Evolutionary conservation across 306 rosid species (phyloP), one percentile per base, ranked within the genome.

Genomic region (Quercus glauca): DNA sequence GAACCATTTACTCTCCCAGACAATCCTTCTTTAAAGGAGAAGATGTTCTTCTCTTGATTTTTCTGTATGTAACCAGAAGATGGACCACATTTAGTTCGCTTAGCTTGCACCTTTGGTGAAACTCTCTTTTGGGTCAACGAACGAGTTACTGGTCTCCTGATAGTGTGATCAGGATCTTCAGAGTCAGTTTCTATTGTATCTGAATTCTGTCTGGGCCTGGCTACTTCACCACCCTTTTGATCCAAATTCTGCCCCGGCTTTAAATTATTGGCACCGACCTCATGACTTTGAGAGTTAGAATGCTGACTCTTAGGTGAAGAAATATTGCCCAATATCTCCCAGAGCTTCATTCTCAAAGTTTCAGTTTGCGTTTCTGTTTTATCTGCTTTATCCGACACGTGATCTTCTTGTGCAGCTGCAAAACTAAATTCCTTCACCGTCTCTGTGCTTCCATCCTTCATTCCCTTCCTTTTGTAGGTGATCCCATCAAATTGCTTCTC

Each of bases 111-210:
- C 75, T 82, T 83, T 55, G 86, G 80, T 59, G 86, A 78, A 20
- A 73, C 86, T 84, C 79, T 91, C 88, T 86, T 91, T 77, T 82
- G 85, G 73, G 84, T 79, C 81, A 73, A 76, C 28, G 96, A 88
- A 77, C 87, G 89, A 80, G 97, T 88, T 77, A 84, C 84, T 58
- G 99, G 98, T 71, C 93, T 89, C 85, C 72, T 81, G 49, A n/a
- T 52, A 76, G 83, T 31, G 52, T 77, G 83, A 73, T 79, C 86
- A 33, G 88, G 82, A 86, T 83, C 83, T 88, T 95, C 96, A 67
- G 98, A 93, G 83, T 91, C 98, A 53, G 94, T 88, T 89, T 93
- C 99, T 79, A 93, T 93, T 19, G 94, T 82, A 82, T 95, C 98
- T 0, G 99, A 95, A 79, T 83, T 89, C 68, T 91, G 94, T 75